Base-by-base conservation (phyloP, 1,284 basidiomycete species). In the Apiotrichum akiyoshidainum region DNA sequence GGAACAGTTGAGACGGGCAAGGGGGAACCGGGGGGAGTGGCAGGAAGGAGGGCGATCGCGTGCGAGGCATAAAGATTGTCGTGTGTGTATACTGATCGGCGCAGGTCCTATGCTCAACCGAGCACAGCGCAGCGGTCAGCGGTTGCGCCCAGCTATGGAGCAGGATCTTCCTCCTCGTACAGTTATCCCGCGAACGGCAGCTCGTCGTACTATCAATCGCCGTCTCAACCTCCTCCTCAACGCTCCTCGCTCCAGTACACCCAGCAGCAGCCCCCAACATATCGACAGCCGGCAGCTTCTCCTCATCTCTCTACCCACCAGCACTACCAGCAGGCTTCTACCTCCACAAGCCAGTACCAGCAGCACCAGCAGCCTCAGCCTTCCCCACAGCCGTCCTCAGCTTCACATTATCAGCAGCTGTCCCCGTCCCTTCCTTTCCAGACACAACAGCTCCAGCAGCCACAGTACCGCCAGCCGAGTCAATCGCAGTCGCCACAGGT, bases 261-360 rank as follows among this genome's bases (percentile, higher is more conserved):
- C 14, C 50, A 51, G 39, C 50, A 51, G 39, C 50, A 51, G 26
- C 22, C 37, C n/a, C 50, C 26, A 51, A 13, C 50, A 51, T 37
- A 37, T 37, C 37, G 14, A 37, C 37, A 13, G 37, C 37, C 37
- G 11, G 12, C 11, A 37, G 5, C 37, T 13, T 37, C 37, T 37
- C 26, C 26, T 37, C 37, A 37, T 37, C 3, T 31, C 26, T 31
- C 26, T 31, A 31, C 37, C 7, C 54, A 60, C 39, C 59, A 53
- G 40, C 58, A 60, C 17, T 46, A 57, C 11, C 55, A 57, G 44
- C 59, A 56, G 41, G 26, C 26, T 4, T 31, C 26, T 31, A 4
- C 26, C 7, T 31, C 26, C 3, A 7, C 26, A 31, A 55, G 57
- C 37, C 50, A 54, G 26, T 52, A 58, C 37, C 55, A 58, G 52